Evolutionary conservation across 306 rosid species (phyloP).

Genomic region (Trifolium dubium): DNA sequence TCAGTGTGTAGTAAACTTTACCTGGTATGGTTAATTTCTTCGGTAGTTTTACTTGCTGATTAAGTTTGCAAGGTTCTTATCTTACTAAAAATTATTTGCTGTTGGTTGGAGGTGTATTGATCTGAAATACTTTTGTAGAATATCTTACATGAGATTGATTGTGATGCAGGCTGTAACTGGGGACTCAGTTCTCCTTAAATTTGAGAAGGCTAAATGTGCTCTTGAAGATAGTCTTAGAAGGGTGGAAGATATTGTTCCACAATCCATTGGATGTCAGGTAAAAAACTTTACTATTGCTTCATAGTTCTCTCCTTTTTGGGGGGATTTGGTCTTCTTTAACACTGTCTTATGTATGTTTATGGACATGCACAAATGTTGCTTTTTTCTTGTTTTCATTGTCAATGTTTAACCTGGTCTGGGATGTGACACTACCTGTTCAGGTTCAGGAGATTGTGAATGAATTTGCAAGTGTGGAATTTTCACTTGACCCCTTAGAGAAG

Average conservation of each 20-base stretch:
- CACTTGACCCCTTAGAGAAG: slow-evolving; percentile 86
- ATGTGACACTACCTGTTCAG: slow-evolving; percentile 55
- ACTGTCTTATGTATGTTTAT: slow-evolving; percentile 11
- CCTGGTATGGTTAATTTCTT: slow-evolving; percentile 65
- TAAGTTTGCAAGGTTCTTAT: slow-evolving; percentile 13
- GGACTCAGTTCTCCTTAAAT: slow-evolving; percentile 87
- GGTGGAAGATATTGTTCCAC: slow-evolving; percentile 92
- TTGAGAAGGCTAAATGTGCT: slow-evolving; percentile 87
- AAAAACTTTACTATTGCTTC: slow-evolving; percentile 24
- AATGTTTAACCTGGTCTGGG: slow-evolving; percentile 20
- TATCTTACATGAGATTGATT: slow-evolving; percentile 36
- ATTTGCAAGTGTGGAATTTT: slow-evolving; percentile 61
- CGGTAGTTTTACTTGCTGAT: slow-evolving; percentile 25
- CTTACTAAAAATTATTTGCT: slow-evolving; percentile 13
- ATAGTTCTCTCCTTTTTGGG: neutral
- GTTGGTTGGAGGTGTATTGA: slow-evolving; percentile 24
- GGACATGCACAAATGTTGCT: neutral
- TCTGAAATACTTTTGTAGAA: slow-evolving; percentile 14
- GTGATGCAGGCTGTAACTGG: slow-evolving; percentile 88
- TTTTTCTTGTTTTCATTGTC: slow-evolving; percentile 10
- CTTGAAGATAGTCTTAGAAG: slow-evolving; percentile 83
- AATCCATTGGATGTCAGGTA: slow-evolving; percentile 95
- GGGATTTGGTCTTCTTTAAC: slow-evolving; percentile 21
- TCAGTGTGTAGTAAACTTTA: slow-evolving; percentile 93
- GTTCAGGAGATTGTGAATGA: slow-evolving; percentile 74